These are phyloP conservation scores for Chloroidium sp. DNA, from an alignment of 163 green algal genomes.

Conservation along the genomic window DNA sequence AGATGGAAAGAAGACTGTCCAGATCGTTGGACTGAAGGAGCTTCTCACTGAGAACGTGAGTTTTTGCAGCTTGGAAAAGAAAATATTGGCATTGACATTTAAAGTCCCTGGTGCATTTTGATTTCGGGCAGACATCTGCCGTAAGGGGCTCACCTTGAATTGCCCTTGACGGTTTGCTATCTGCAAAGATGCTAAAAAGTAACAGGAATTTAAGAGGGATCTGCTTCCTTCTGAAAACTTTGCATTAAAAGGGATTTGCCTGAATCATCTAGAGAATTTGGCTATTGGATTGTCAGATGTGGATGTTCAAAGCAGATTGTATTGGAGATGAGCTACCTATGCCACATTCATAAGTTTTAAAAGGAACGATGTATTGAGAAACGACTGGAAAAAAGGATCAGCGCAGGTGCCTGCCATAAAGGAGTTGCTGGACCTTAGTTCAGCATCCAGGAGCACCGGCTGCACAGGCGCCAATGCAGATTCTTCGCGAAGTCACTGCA, in stretches of 20 bases:
- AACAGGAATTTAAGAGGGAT: too few relatives aligned
- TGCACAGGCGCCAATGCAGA: slow-evolving; percentile 94
- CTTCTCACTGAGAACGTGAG: slow-evolving; percentile 1
- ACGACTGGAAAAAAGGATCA: not conserved
- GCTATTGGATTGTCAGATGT: too few relatives aligned
- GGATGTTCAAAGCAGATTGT: too few relatives aligned
- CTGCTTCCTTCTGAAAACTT: too few relatives aligned
- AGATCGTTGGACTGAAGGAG: slow-evolving; percentile 58
- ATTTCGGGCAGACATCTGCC: too few relatives aligned
- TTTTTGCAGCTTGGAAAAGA: too few relatives aligned
- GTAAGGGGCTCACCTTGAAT: not conserved
- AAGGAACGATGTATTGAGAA: not conserved
- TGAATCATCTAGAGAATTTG: too few relatives aligned
- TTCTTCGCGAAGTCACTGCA: slow-evolving; percentile 84
- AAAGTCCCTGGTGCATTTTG: too few relatives aligned
- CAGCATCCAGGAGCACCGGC: slow-evolving; percentile 67
- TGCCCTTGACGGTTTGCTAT: not conserved
- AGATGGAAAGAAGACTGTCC: slow-evolving; percentile 74
- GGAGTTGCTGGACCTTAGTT: slow-evolving; percentile 74
- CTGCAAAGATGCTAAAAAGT: not conserved
- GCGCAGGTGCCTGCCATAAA: slow-evolving; percentile 46
- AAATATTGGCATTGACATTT: too few relatives aligned
- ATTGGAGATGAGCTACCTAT: too few relatives aligned
- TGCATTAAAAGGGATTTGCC: too few relatives aligned
- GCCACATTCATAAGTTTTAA: too few relatives aligned